Base-by-base conservation (phyloP, 768 basidiomycete genomes). In the Coprinopsis sp. region DNA sequence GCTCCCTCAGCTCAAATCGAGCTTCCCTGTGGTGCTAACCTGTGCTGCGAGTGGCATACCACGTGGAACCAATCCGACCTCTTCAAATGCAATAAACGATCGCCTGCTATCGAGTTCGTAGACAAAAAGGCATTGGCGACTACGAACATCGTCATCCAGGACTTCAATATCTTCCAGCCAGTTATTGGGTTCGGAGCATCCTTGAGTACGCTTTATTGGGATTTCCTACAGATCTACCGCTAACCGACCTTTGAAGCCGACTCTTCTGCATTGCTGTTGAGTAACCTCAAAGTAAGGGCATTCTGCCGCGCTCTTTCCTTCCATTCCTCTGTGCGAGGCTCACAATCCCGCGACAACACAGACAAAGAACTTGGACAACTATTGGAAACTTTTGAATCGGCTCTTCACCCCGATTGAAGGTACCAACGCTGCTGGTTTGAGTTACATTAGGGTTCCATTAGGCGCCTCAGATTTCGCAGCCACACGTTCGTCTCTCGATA, bases 381-480 rank as follows among this genome's bases (percentile, higher is more conserved):
- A 87, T 56, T 75, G 73, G 70, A 60, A 65, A 10, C 57, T 42
- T 13, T 24, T 47, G 25, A 69, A 72, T 38, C 75, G 79, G 52
- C 68, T 86, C 43, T 86, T 84, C 56, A 65, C 78, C 47, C 74
- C 79, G 14, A 72, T 72, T 1, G 80, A 87, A 58, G 80, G 69
- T 2, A 72, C 75, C 14, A 69, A 80, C 46, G 69, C 77, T 8
- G 83, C 84, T 22, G 85, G 83, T 6, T 62, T 87, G 37, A 78
- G 77, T 37, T 83, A 81, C 54, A 60, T 87, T 34, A 74, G 85
- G 5, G 69, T 87, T 18, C 76, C 84, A 0, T 67, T 87, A 4
- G 86, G 84, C 18, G 79, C 84, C 8, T 73, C 81, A 5, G 85
- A 87, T 60, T 86, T 87, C 54, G 83, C 85, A 11, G 65, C 74